phyloP scores from a whole-genome alignment of 225 moss, liverwort and hornwort species.

The Lunularia cruciata region DNA sequence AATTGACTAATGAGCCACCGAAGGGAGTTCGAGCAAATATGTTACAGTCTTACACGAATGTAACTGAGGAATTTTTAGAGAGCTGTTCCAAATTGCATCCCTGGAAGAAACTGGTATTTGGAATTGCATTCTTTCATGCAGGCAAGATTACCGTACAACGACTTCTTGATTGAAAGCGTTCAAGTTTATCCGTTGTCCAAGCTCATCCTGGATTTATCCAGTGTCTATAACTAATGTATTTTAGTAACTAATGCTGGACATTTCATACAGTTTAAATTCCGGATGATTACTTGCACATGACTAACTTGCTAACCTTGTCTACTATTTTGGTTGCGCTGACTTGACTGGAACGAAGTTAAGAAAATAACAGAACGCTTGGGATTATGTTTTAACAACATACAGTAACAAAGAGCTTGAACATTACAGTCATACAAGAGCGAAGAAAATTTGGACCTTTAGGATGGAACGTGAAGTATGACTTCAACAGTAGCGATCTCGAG shows the following conservation, averaged over 20 bases:
- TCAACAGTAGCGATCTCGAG: slow-evolving; percentile 91
- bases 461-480: slow-evolving; percentile 98
- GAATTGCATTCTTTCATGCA: slow-evolving; percentile 90
- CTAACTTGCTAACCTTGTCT: neutral
- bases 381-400: neutral
- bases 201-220: too few relatives aligned
- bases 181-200: too few relatives aligned
- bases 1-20: slow-evolving; percentile 94
- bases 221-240: too few relatives aligned
- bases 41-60: slow-evolving; percentile 75
- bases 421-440: slow-evolving; percentile 82
- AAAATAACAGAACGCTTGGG: too few relatives aligned
- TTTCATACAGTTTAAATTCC: too few relatives aligned
- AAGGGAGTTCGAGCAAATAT: slow-evolving; percentile 89
- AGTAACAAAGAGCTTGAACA: neutral
- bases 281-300: too few relatives aligned
- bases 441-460: slow-evolving; percentile 93
- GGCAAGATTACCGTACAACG: too few relatives aligned
- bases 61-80: slow-evolving; percentile 57
- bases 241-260: too few relatives aligned
- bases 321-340: too few relatives aligned
- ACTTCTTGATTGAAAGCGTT: too few relatives aligned
- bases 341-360: too few relatives aligned
- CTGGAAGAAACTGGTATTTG: slow-evolving; percentile 94
- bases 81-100: slow-evolving; percentile 58